phyloP scores from a whole-genome alignment of 23 red algal genomes.

The Pyropia yezoensis region DNA sequence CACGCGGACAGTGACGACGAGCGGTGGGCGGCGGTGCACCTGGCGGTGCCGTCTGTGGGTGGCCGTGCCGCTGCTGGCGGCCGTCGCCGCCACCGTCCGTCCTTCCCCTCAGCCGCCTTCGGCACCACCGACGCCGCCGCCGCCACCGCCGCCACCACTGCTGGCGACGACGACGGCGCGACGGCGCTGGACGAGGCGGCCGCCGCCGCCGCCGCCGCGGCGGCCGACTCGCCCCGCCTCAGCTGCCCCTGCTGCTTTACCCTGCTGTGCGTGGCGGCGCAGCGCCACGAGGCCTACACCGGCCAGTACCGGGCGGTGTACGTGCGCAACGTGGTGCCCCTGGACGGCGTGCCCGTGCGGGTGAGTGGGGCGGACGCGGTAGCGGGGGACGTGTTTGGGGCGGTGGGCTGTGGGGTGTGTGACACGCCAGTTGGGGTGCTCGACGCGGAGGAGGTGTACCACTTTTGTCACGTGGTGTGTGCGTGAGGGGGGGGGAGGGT shows the following conservation, averaged over 20 bases:
- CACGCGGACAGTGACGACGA: slow-evolving; percentile 61
- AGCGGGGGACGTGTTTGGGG: slow-evolving; percentile 17
- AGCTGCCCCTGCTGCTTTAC: slow-evolving; percentile 65
- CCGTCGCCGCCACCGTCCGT: too few species aligned
- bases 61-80: too few species aligned
- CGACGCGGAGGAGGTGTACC: slow-evolving; percentile 58
- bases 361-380: slow-evolving; percentile 14
- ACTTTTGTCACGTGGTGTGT: slow-evolving; percentile 82
- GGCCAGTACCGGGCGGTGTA: slow-evolving; percentile 64
- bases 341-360: slow-evolving; percentile 17
- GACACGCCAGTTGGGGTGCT: slow-evolving; percentile 51
- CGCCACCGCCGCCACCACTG: too few species aligned
- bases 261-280: slow-evolving; percentile 34
- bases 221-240: slow-evolving; percentile 3
- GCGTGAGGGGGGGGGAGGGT: too few species aligned
- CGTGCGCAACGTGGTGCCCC: slow-evolving; percentile 43
- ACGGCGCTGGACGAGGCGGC: too few species aligned
- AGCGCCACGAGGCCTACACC: slow-evolving; percentile 49
- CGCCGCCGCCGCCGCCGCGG: neutral
- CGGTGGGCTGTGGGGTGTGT: slow-evolving; percentile 46
- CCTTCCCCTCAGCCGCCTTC: too few species aligned
- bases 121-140: too few species aligned
- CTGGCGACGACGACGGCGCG: too few species aligned
- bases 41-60: neutral
- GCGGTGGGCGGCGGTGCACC: slow-evolving; percentile 48